phyloP scores from a whole-genome alignment of 108 stramenopile species.

The Ochromonas danica region DNA sequence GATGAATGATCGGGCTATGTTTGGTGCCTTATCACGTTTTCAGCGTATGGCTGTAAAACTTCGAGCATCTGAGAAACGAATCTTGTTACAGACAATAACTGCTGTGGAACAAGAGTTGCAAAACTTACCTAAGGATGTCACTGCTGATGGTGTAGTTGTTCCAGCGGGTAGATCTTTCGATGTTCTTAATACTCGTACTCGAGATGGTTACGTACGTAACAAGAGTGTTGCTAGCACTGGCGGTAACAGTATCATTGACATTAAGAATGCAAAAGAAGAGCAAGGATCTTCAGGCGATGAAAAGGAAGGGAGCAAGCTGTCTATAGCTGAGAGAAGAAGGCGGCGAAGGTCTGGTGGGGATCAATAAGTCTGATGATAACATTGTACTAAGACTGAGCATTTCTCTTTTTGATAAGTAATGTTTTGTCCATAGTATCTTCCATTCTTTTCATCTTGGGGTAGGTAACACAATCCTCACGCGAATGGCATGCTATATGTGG shows the following conservation, averaged over 20 bases:
- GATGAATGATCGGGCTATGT: conserved; percentile 76
- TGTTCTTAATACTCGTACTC: neutral
- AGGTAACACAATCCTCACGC: no score
- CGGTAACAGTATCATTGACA: neutral
- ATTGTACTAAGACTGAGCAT: no score
- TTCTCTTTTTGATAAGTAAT: no score
- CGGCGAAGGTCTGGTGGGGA: no score
- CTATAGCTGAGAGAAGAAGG: conserved; percentile 1
- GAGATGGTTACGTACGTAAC: neutral
- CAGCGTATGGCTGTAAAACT: conserved; percentile 83
- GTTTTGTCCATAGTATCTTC: no score
- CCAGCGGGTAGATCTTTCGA: neutral
- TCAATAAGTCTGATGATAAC: no score
- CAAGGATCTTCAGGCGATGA: no score
- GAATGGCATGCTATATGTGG: no score
- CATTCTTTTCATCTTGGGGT: no score
- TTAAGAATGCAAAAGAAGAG: neutral
- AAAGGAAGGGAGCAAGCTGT: no score
- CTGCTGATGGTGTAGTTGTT: neutral
- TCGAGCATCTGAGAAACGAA: conserved; percentile 78
- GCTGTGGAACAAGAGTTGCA: conserved; percentile 60
- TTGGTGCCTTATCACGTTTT: conserved; percentile 69
- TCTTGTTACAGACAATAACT: conserved; percentile 79
- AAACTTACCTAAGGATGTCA: neutral
- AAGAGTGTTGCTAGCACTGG: neutral